phyloP scores from a whole-genome alignment of 805 yeast genomes.

The Candida ponderosae region DNA sequence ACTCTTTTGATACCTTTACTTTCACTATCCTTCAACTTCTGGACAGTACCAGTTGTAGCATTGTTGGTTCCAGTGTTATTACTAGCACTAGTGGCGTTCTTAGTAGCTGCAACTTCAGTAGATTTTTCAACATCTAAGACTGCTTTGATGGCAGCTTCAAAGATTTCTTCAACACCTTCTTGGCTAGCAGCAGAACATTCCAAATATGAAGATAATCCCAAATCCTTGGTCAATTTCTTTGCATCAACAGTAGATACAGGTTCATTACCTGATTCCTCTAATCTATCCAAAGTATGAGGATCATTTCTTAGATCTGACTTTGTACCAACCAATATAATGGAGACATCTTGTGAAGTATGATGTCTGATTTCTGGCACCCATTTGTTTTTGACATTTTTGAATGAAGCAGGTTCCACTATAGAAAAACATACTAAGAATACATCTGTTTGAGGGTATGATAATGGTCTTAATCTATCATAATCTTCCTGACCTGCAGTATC shows the following conservation, averaged over 20 bases:
- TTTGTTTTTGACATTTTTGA: slow-evolving; percentile 71
- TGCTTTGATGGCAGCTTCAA: slow-evolving; percentile 72
- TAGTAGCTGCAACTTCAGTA: slow-evolving; percentile 3
- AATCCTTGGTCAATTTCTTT: slow-evolving; percentile 53
- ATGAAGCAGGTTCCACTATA: slow-evolving; percentile 72
- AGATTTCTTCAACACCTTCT: slow-evolving; percentile 76
- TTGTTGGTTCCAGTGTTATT: slow-evolving; percentile 2
- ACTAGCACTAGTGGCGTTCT: slow-evolving; percentile 2
- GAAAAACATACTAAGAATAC: slow-evolving; percentile 83
- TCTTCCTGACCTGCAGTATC: too few species aligned
- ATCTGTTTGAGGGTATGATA: slow-evolving; percentile 89
- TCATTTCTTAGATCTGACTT: slow-evolving; percentile 82
- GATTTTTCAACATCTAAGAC: slow-evolving; percentile 34
- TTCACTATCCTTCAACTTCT: background rate
- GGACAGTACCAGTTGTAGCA: background rate
- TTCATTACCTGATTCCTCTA: slow-evolving; percentile 50
- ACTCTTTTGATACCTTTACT: slow-evolving; percentile 14
- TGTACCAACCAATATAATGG: slow-evolving; percentile 78
- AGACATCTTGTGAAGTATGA: slow-evolving; percentile 67
- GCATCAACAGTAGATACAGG: slow-evolving; percentile 65
- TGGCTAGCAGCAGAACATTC: slow-evolving; percentile 93
- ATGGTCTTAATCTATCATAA: slow-evolving; percentile 82
- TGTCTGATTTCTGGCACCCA: slow-evolving; percentile 85
- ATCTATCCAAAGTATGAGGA: slow-evolving; percentile 56
- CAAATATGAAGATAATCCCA: slow-evolving; percentile 65